A percentile compares a stretch with the other conserved stretches of the same genome.
Conservation (phyloP, 106 monocot species). For the Allium sativum region DNA sequence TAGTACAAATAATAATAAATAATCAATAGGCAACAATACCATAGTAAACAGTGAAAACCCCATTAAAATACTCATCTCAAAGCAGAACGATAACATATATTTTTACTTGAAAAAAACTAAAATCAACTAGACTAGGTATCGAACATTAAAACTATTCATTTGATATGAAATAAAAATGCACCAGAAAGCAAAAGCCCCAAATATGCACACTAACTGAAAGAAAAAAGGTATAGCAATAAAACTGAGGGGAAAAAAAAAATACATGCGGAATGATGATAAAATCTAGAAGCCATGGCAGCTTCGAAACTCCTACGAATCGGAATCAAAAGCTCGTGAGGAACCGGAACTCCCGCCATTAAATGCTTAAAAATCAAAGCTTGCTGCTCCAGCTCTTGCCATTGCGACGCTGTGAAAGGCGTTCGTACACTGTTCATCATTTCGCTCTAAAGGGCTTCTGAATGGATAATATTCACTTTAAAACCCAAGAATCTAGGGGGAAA, state of each 20-base stretch:
- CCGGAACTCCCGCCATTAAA: slow-evolving; percentile 27
- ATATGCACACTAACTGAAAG: not conserved
- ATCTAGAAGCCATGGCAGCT: slow-evolving; percentile 21
- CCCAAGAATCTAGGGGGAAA: not conserved
- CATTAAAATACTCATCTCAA: not conserved
- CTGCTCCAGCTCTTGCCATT: slow-evolving; percentile 56
- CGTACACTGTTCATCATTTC: slow-evolving; percentile 19
- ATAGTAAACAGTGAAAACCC: not conserved
- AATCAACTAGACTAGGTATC: not conserved
- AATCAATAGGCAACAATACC: no score
- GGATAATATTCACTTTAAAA: not conserved
- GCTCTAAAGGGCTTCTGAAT: not conserved
- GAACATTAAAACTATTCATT: slow-evolving; percentile 1
- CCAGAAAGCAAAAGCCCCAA: not conserved
- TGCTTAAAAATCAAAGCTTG: slow-evolving; percentile 50
- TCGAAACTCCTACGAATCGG: slow-evolving; percentile 32
- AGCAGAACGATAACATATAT: no score
- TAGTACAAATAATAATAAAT: no score
- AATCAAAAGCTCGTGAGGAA: slow-evolving; percentile 30
- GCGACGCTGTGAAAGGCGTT: slow-evolving; percentile 38
- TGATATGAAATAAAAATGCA: not conserved
- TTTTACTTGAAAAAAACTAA: not conserved
- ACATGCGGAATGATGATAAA: slow-evolving; percentile 31
- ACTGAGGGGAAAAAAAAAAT: slow-evolving; percentile 3
- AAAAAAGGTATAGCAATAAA: not conserved